Base-by-base conservation (phyloP, 1,284 basidiomycete genomes). In the Fomitopsis betulina region DNA sequence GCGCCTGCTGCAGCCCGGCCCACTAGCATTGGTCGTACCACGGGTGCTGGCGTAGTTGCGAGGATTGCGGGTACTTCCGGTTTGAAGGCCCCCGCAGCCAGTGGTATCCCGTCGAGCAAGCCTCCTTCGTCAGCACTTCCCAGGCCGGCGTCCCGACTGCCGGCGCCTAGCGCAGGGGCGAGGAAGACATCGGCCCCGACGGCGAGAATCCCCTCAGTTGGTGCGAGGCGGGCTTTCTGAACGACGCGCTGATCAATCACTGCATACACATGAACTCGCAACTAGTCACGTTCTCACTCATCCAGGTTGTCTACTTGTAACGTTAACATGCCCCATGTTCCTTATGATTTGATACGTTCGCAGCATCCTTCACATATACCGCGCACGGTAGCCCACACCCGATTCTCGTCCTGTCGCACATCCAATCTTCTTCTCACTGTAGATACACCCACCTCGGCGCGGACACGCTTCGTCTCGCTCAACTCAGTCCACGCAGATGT, bases 61-160 rank as follows among this genome's bases (percentile, higher is more conserved):
- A 42, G 40, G 42, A 35, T 23, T 25, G 40, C 37, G 8, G 53
- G 30, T 10, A n/a, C 25, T 7, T 17, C 40, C n/a, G 40, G 50
- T 6, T 15, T 57, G 40, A 57, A 52, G 40, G 38, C 56, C 13
- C 56, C 51, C 19, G 19, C 30, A 19, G 21, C n/a, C 2, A 56
- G 54, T 19, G 60, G 39, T 12, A 52, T 51, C 25, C 49, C 51
- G 5, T 25, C 19, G 38, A 43, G 37, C 38, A 37, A 23, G 30
- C 21, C 56, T 6, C 21, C 56, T 6, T 59, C 58, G 2, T 62
- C 63, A 0, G 63, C 60, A n/a, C 56, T 65, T 3, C 66, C 66
- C 21, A 61, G 63, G 45, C 63, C 63, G 21, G 60, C 62, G 3
- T 67, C 66, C 25, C 62, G 62, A 47, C 55, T 67, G 8, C 66